Evolutionary conservation across 768 basidiomycete genomes (phyloP).

Genomic region (Naganishia friedmannii): DNA sequence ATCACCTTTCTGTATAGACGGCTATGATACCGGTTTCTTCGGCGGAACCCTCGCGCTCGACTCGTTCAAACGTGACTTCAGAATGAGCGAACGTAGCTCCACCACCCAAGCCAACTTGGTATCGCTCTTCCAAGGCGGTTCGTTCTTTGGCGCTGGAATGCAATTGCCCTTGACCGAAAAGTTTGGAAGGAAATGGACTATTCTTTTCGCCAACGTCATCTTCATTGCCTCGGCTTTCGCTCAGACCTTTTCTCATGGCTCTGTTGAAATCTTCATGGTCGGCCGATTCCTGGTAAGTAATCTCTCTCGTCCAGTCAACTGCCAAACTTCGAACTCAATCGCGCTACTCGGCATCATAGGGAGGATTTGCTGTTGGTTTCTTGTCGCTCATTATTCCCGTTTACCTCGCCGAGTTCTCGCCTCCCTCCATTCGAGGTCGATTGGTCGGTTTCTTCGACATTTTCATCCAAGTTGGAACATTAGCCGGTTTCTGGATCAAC

Average conservation of each 20-base stretch:
- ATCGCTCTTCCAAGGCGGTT: constrained; percentile 42
- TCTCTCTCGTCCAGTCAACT: background rate
- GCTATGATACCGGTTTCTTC: constrained; percentile 31
- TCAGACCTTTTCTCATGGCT: constrained; percentile 38
- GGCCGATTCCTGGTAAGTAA: constrained; percentile 18
- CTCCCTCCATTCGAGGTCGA: constrained; percentile 40
- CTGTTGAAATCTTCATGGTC: constrained; percentile 27
- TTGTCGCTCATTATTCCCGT: constrained; percentile 37
- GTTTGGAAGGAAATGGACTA: constrained; percentile 36
- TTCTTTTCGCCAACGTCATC: constrained; percentile 37
- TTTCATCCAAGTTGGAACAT: constrained; percentile 37
- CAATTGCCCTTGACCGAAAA: constrained; percentile 38
- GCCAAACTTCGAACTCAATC: constrained; percentile 15
- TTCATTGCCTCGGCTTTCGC: constrained; percentile 39
- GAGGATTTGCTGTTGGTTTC: constrained; percentile 40
- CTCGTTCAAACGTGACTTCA: constrained; percentile 32
- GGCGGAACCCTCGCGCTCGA: constrained; percentile 35
- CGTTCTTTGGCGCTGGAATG: constrained; percentile 39
- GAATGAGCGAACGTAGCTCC: constrained; percentile 35
- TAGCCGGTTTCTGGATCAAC: constrained; percentile 42
- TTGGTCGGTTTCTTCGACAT: constrained; percentile 41
- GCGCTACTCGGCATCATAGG: constrained; percentile 24
- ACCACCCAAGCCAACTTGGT: constrained; percentile 35
- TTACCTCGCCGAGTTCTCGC: constrained; percentile 40
- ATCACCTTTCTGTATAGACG: constrained; percentile 9